Evolutionary conservation across 148 eudicot species (phyloP).

Genomic region (Nepenthes mirabilis): DNA sequence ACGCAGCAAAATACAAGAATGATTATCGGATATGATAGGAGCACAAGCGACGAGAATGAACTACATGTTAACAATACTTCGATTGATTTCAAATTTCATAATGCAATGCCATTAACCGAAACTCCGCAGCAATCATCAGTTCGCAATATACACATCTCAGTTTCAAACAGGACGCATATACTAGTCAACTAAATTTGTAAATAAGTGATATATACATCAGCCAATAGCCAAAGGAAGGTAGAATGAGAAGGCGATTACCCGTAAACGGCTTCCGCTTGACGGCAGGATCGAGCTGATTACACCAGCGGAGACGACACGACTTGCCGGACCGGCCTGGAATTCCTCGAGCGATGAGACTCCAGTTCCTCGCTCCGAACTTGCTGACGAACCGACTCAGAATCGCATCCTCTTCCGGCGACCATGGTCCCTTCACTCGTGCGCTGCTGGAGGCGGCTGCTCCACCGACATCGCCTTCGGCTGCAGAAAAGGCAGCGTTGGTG

Average conservation of each 20-base stretch:
- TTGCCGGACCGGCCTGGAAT: slow-evolving; percentile 64
- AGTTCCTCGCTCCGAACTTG: slow-evolving; percentile 52
- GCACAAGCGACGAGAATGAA: too few species aligned
- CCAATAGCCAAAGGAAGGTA: background rate
- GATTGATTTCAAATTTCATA: too few species aligned
- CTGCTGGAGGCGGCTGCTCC: slow-evolving; percentile 4
- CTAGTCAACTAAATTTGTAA: too few species aligned
- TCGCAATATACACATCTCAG: too few species aligned
- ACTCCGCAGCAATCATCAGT: too few species aligned
- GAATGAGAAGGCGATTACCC: slow-evolving; percentile 19
- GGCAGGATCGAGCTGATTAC: slow-evolving; percentile 59
- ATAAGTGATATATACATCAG: background rate
- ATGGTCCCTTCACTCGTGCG: slow-evolving; percentile 30
- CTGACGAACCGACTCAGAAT: slow-evolving; percentile 29
- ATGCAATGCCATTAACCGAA: too few species aligned
- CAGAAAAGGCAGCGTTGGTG: background rate
- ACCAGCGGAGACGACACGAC: slow-evolving; percentile 68
- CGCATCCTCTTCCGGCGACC: slow-evolving; percentile 60
- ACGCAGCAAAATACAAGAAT: too few species aligned
- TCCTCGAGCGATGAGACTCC: slow-evolving; percentile 57
- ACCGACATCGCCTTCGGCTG: slow-evolving; percentile 2
- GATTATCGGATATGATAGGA: too few species aligned
- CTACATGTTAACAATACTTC: too few species aligned
- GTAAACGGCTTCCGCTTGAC: slow-evolving; percentile 64
- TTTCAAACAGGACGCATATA: too few species aligned